A percentile compares a stretch with the other conserved stretches of the same genome.
These are phyloP conservation scores for Citeromyces matritensis DNA, from an alignment of 805 yeast species.

Conservation along the genomic window DNA sequence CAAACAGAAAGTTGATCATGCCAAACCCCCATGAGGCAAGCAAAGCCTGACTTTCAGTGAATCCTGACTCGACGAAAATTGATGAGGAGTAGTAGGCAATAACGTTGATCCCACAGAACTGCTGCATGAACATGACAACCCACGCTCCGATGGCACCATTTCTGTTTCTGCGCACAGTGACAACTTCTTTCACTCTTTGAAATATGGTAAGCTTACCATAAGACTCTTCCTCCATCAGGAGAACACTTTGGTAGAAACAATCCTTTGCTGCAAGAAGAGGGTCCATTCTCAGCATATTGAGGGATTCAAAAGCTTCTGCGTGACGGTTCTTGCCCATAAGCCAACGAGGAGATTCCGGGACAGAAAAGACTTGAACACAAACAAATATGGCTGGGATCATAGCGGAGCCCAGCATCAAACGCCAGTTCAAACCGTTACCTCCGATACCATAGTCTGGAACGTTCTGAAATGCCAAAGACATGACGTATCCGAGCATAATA, in stretches of 20 bases:
- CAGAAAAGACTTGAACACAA: slow-evolving; percentile 42
- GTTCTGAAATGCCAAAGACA: slow-evolving; percentile 45
- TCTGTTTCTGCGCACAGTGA: slow-evolving; percentile 66
- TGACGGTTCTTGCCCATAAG: slow-evolving; percentile 58
- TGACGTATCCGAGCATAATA: slow-evolving; percentile 56
- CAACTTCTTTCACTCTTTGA: slow-evolving; percentile 36
- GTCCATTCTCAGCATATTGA: slow-evolving; percentile 29
- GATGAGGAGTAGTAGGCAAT: slow-evolving; percentile 76
- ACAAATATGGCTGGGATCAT: slow-evolving; percentile 52
- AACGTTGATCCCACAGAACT: slow-evolving; percentile 81
- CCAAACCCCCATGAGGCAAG: slow-evolving; percentile 84
- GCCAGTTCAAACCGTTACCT: slow-evolving; percentile 46
- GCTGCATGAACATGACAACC: slow-evolving; percentile 82
- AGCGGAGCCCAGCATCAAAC: slow-evolving; percentile 58
- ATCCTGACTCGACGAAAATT: slow-evolving; percentile 56
- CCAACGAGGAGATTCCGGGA: slow-evolving; percentile 72
- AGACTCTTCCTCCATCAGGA: slow-evolving; percentile 47
- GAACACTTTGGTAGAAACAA: slow-evolving; percentile 50
- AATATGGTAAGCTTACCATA: slow-evolving; percentile 24
- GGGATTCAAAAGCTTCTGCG: slow-evolving; percentile 37
- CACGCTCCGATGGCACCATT: slow-evolving; percentile 72
- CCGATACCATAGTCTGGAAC: slow-evolving; percentile 29
- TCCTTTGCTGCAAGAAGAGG: slow-evolving; percentile 56
- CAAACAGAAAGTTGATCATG: slow-evolving; percentile 63
- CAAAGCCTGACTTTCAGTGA: slow-evolving; percentile 44